Base-by-base conservation (phyloP, 352 stramenopile species). In the Globisporangium lucens region DNA sequence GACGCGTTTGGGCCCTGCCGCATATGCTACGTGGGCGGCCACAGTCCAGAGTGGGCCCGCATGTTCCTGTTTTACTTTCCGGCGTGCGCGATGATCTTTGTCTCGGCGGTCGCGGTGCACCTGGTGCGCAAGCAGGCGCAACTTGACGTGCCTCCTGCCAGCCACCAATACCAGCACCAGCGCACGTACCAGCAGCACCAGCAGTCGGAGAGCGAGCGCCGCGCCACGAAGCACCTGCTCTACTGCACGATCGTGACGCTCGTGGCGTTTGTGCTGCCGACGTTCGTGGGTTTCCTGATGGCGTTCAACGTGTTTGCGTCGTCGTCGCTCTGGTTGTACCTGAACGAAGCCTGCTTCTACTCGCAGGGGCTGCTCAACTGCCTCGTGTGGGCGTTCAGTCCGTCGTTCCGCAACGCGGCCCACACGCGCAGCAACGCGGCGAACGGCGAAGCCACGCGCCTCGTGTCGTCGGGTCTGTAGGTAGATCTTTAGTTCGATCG, bases 311-410 rank as follows among this genome's bases (percentile, higher is more conserved):
- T 71, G 5, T 75, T 82, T 35, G 58, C 78, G 38, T 81, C 70
- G 17, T 77, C 75, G 27, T 78, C 70, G 10, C 70, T 81, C 43
- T 71, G 71, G 41, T 67, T 89, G 17, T 90, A 90, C 59, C 15
- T 87, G 57, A 85, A 78, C 35, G 82, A 90, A 66, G 15, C 86
- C 33, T 88, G 77, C 47, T 88, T 90, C 66, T 89, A 90, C 60
- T 82, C 78, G 7, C 82, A 88, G 72, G 82, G 82, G 4, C 24
- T 87, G 20, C 65, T 90, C 20, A 83, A 87, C 60, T 74, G 77
- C 20, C 75, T 89, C 1, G 79, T 80, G 1, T 90, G 80, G 80
- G 77, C 80, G 6, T 90, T 89, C 60, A 87, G 82, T 59, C 75
- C 76, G 56, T 84, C 78, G 0, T 83, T 84, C 65, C 76, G 76